Evolutionary conservation across 2,329 filamentous ascomycete genomes (phyloP), one percentile per base, ranked within the genome.

Genomic region (Fusarium sp.): DNA sequence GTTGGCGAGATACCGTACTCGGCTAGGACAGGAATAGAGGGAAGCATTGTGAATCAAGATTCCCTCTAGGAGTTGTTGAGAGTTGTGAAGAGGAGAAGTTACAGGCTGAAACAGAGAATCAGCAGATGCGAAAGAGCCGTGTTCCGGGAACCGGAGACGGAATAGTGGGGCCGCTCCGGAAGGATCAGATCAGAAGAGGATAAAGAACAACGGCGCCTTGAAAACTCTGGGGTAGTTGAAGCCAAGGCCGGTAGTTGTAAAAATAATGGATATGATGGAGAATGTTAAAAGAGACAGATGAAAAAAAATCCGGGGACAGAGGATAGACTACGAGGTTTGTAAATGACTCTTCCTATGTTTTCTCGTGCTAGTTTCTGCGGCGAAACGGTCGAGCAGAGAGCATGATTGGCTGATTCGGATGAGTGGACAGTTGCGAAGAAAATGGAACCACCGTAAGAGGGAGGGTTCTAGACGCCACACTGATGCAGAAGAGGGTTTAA

Each of bases 1-100:
- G 90, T 86, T 68, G 89, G 85, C 73, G 93, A 93, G 81, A 94
- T 89, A 83, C 92, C 93, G 84, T 97, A 97, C 82, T 97, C 92
- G 80, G 89, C 87, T 64, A 93, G 87, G 50, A 83, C 79, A 31
- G 91, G 91, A 66, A 93, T 84, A 49, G 89, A 86, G 70, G 88
- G 88, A 79, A 90, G 83, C 90, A 90, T 71, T 31, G 18, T 64
- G 12, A 13, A 5, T 7, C 11, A 18, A 22, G 2, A 13, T 46
- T 41, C 38, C 25, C 33, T 45, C 33, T 31, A 4, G 18, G 39
- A 44, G 20, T 41, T 47, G 25, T 3, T 39, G n/a, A 13, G 38
- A 22, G 66, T 33, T 46, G 36, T 35, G 27, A 39, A 31, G 49
- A 61, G 49, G 29, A 69, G 52, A 70, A 47, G 53, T 31, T 22